phyloP scores from a whole-genome alignment of 208 protist species.

The Pavlovales sp. region DNA sequence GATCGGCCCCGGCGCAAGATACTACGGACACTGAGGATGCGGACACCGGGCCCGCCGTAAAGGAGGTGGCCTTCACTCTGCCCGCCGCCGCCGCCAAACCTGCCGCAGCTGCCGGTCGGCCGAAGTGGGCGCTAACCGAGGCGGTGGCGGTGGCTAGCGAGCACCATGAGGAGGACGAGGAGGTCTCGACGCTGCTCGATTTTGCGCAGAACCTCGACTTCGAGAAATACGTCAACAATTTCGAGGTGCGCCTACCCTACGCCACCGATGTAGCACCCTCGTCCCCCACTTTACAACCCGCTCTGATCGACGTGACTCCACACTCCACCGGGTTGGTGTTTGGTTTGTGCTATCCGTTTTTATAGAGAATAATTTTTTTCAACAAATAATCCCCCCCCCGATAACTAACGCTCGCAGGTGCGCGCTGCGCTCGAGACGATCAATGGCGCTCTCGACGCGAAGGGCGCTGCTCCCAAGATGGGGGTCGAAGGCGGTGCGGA shows the following conservation, averaged over 20 bases:
- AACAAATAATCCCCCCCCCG: no score
- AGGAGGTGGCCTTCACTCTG: background rate
- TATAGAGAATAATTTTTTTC: no score
- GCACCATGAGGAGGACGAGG: background rate
- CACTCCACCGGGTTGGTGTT: no score
- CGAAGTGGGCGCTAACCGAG: constrained; percentile 32
- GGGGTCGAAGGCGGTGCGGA: background rate
- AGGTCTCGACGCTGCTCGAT: background rate
- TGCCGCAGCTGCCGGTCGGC: background rate
- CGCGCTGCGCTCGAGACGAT: constrained; percentile 2
- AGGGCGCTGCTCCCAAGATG: no score
- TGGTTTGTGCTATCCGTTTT: no score
- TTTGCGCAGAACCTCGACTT: constrained; percentile 14
- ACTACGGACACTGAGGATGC: background rate
- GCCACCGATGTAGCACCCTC: no score
- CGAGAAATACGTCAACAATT: background rate
- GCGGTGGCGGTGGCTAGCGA: background rate
- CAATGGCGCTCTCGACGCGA: background rate
- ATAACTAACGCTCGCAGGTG: no score
- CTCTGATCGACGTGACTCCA: no score
- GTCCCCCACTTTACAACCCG: no score
- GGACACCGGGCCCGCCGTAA: background rate
- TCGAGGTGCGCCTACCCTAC: no score
- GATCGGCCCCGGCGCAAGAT: no score
- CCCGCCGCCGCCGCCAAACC: background rate